phyloP scores from a whole-genome alignment of 352 stramenopile species.

The Phytopythium sindhum region DNA sequence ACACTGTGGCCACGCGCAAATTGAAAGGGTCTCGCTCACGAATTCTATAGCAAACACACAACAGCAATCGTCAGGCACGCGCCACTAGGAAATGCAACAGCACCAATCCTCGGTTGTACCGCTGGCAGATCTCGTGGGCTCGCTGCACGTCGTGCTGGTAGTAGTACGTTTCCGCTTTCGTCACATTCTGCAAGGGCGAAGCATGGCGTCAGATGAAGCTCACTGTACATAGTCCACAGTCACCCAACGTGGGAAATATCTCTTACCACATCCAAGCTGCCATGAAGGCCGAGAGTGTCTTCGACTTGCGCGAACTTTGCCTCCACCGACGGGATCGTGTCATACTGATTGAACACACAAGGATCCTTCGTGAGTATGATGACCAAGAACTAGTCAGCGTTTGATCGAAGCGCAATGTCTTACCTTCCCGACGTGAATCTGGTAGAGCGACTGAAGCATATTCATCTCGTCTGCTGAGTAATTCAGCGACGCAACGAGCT shows the following conservation, averaged over 20 bases:
- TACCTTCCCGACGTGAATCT: constrained; percentile 66
- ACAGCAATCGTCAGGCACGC: not conserved
- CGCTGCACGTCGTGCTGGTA: constrained; percentile 84
- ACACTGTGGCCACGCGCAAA: constrained; percentile 75
- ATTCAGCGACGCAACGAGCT: constrained; percentile 64
- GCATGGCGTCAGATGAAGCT: not conserved
- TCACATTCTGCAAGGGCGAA: constrained; percentile 46
- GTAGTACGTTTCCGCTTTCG: constrained; percentile 78
- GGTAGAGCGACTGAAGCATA: constrained; percentile 60
- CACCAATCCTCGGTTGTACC: constrained; percentile 21
- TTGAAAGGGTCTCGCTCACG: constrained; percentile 77
- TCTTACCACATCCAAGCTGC: constrained; percentile 68
- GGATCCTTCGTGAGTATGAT: not conserved
- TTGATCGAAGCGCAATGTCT: too few species aligned
- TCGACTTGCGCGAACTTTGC: constrained; percentile 67
- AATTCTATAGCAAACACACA: constrained; percentile 30
- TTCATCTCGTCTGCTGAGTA: constrained; percentile 62
- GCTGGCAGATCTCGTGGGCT: constrained; percentile 74
- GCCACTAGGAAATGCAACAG: not conserved
- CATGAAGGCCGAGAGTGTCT: constrained; percentile 41
- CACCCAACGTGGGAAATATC: not conserved
- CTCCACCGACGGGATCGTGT: constrained; percentile 39
- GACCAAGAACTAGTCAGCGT: not conserved
- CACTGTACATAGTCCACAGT: not conserved
- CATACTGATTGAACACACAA: constrained; percentile 41